These are phyloP conservation scores for Trifolium dubium DNA, from an alignment of 306 rosid species.

Conservation along the genomic window DNA sequence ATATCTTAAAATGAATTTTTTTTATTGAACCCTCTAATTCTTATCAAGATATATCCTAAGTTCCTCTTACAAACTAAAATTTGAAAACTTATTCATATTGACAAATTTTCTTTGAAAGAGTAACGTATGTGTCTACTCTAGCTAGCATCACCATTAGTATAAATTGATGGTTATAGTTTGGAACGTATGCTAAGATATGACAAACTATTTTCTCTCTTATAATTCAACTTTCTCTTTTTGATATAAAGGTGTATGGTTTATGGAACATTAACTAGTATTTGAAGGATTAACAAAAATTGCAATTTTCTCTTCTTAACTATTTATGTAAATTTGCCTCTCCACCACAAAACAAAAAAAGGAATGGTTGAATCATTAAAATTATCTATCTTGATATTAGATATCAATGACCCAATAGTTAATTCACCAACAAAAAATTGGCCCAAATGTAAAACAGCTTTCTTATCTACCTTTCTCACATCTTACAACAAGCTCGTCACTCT, in stretches of 20 bases:
- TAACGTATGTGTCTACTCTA: not conserved
- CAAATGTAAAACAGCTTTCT: not conserved
- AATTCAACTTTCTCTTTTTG: not conserved
- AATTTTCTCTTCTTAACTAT: not conserved
- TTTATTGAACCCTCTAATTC: not conserved
- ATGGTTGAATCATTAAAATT: no score
- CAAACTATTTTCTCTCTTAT: not conserved
- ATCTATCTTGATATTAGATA: no score
- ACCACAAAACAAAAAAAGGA: no score
- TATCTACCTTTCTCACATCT: not conserved
- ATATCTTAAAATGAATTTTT: slow-evolving; percentile 6
- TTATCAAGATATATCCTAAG: slow-evolving; percentile 17
- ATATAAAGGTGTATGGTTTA: not conserved
- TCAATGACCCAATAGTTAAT: no score
- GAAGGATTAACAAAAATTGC: not conserved
- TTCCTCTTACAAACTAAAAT: slow-evolving; percentile 7
- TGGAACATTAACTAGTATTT: not conserved
- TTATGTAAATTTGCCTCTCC: no score
- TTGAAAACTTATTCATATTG: slow-evolving; percentile 4
- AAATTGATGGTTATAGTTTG: slow-evolving; percentile 12
- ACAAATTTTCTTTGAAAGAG: not conserved
- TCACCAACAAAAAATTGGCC: no score
- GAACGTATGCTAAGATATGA: not conserved
- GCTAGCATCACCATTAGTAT: not conserved
- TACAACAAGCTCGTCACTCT: not conserved